These are phyloP conservation scores for Lasiodiplodia citricola DNA, from an alignment of 2,329 filamentous ascomycete species.

Conservation along the genomic window DNA sequence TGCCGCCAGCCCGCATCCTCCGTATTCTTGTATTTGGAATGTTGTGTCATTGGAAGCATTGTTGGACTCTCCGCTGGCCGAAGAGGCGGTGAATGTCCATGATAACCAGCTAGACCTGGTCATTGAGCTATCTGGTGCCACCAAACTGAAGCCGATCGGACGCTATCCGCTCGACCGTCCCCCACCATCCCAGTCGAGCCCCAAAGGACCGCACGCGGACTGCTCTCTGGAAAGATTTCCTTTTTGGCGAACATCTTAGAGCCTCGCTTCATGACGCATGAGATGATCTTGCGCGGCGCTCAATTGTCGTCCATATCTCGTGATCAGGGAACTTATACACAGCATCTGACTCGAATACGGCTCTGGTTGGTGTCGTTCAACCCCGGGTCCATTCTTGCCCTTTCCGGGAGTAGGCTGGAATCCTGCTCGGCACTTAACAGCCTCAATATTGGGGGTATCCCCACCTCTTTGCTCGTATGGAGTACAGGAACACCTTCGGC, in stretches of 20 bases:
- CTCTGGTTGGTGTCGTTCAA: background rate
- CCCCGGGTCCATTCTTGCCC: background rate
- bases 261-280: no score
- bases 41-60: background rate
- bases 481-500: background rate
- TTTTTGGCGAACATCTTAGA: no score
- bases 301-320: no score
- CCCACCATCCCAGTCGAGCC: no score
- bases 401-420: background rate
- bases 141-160: background rate
- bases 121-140: background rate
- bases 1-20: background rate
- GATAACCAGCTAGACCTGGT: background rate
- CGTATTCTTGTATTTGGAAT: background rate
- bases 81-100: background rate
- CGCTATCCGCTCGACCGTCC: no score
- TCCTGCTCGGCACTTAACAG: background rate
- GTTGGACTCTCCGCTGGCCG: background rate
- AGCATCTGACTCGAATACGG: background rate
- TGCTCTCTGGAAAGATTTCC: no score
- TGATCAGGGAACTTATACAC: background rate
- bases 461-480: background rate
- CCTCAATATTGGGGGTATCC: background rate
- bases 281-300: no score
- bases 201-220: no score